Conservation (phyloP, 441 rosid species). For the Metrosideros polymorpha region DNA sequence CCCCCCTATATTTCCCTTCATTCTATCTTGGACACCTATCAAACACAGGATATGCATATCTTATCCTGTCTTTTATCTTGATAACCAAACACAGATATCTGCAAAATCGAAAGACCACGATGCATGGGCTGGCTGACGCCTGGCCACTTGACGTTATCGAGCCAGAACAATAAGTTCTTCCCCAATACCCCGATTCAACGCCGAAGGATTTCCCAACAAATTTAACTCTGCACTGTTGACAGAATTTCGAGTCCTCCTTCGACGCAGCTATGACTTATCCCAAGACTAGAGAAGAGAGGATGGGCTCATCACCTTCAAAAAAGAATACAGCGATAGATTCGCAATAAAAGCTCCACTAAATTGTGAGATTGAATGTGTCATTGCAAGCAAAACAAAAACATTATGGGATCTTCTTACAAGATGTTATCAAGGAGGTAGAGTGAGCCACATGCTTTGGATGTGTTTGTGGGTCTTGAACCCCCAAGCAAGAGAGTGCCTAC, state of each 20-base stretch:
- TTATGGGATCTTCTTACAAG: not conserved
- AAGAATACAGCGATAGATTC: not conserved
- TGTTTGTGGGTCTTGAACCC: not conserved
- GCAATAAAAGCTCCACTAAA: not conserved
- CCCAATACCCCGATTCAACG: not conserved
- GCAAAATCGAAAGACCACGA: not conserved
- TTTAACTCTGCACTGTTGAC: not conserved
- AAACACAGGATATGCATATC: too few species aligned
- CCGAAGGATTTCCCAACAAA: not conserved
- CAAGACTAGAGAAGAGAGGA: not conserved
- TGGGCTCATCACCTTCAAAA: not conserved
- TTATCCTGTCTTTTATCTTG: too few species aligned
- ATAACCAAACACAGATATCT: not conserved
- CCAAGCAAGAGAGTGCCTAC: not conserved
- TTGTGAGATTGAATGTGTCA: not conserved
- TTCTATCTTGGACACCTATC: too few species aligned
- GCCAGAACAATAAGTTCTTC: not conserved
- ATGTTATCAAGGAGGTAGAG: not conserved
- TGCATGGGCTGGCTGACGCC: not conserved
- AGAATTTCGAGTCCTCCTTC: not conserved
- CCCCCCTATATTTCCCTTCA: too few species aligned
- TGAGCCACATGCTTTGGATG: not conserved
- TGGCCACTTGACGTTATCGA: not conserved
- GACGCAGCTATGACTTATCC: not conserved
- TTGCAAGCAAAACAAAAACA: not conserved